Evolutionary conservation across 2,329 filamentous ascomycete species (phyloP), one percentile per base, ranked within the genome.

Genomic region (Hymenoscyphus infarciens): DNA sequence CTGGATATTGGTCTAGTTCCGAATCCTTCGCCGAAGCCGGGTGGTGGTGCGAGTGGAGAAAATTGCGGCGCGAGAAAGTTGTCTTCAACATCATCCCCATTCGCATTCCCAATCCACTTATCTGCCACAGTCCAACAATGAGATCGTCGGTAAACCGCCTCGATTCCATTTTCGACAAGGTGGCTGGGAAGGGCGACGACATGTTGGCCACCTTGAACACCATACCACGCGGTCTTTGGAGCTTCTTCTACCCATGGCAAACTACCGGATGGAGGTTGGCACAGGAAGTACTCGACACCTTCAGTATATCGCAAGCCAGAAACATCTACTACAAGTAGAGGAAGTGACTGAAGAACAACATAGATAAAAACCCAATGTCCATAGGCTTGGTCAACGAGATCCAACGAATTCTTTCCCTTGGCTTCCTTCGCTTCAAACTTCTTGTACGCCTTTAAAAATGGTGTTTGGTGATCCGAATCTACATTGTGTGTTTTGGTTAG

Each of bases 301-400:
- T 91, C 84, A 0, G 85, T 88, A 73, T 83, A 87, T 60, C 82
- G 83, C 54, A 93, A 77, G 10, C 83, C 87, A 0, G 89, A 88
- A 0, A 88, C 89, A 74, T 95, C 91, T 38, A 92, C 81, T 1
- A 91, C 88, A 11, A 94, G 79, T 81, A 92, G 87, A 4, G 91
- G 91, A 27, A 94, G 80, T 1, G 87, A 87, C 75, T 95, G 90
- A 7, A 94, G 80, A 8, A 92, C 84, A 6, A 86, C 87, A 72
- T 94, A 94, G 62, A 93, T 79, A 77, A 94, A 93, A 58, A 95
- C 79, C 90, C 90, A 95, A 73, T 89, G 86, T 15, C 91, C 91
- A 53, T 88, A 84, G 53, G 90, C 84, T 69, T 89, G 83, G 69
- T 93, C 89, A 39, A 81, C 80, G 52, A 93, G 77, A 68, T 93